These are phyloP conservation scores for Fraxinus anomala DNA, from an alignment of 257 asterid genomes.

Conservation along the genomic window DNA sequence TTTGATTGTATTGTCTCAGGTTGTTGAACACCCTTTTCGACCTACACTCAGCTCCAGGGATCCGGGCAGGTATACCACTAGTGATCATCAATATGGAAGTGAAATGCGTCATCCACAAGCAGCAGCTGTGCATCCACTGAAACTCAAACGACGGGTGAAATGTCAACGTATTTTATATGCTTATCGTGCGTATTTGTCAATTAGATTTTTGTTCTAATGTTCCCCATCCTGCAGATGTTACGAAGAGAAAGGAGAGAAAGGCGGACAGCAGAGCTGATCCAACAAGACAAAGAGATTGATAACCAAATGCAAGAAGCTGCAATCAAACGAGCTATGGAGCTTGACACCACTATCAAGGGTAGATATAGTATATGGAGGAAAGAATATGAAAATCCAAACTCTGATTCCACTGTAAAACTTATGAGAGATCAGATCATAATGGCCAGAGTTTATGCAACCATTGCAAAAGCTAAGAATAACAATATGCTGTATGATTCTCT, in stretches of 20 bases:
- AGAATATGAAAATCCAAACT: slow-evolving; percentile 79
- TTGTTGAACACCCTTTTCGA: slow-evolving; percentile 39
- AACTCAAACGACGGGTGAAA: slow-evolving; percentile 76
- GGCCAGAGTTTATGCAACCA: slow-evolving; percentile 91
- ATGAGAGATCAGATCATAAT: slow-evolving; percentile 92
- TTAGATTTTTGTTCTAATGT: slow-evolving; percentile 8
- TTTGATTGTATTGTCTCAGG: slow-evolving; percentile 40
- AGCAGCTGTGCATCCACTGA: slow-evolving; percentile 63
- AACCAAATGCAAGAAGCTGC: slow-evolving; percentile 81
- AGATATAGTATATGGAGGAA: slow-evolving; percentile 92
- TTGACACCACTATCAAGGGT: slow-evolving; percentile 72
- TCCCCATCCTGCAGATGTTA: slow-evolving; percentile 51
- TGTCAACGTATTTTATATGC: slow-evolving; percentile 23
- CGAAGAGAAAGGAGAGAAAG: slow-evolving; percentile 73
- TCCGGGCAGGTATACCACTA: slow-evolving; percentile 33
- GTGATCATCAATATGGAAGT: slow-evolving; percentile 34
- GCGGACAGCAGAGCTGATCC: slow-evolving; percentile 65
- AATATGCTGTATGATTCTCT: slow-evolving; percentile 64
- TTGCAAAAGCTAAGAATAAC: slow-evolving; percentile 82
- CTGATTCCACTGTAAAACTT: slow-evolving; percentile 84
- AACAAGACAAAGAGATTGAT: slow-evolving; percentile 65
- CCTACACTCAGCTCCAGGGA: slow-evolving; percentile 31
- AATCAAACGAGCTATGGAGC: slow-evolving; percentile 69
- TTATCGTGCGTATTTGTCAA: slow-evolving; percentile 14
- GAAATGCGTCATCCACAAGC: slow-evolving; percentile 35